Percentiles rank a stretch among this genome's conserved stretches.
Conservation (phyloP, 768 basidiomycete genomes). For the Clitopilus passeckerianus region DNA sequence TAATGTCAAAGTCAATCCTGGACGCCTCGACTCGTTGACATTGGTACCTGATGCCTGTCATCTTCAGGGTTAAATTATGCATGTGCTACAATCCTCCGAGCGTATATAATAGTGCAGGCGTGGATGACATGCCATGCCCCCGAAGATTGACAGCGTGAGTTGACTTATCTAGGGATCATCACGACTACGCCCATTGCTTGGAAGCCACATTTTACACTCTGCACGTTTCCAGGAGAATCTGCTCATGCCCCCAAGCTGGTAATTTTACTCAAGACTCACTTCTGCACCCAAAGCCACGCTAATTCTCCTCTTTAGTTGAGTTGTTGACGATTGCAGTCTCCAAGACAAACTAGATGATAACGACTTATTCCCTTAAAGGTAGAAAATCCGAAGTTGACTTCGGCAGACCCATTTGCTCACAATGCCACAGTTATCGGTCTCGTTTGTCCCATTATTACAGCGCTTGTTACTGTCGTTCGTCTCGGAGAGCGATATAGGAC, state of each 20-base stretch:
- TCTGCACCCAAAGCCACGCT: too few relatives aligned
- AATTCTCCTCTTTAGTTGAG: neutral
- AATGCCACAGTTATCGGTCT: neutral
- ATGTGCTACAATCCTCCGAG: neutral
- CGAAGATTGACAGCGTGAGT: neutral
- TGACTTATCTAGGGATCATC: too few relatives aligned
- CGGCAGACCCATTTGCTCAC: neutral
- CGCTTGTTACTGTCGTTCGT: slow-evolving; percentile 13
- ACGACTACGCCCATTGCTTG: too few relatives aligned
- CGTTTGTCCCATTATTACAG: slow-evolving; percentile 10
- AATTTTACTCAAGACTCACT: neutral
- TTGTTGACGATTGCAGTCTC: neutral
- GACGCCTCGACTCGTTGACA: neutral
- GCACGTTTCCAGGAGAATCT: neutral
- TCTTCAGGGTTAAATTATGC: neutral
- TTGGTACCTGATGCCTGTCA: neutral
- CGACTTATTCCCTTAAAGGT: neutral
- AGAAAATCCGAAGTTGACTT: neutral
- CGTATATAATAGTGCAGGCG: neutral
- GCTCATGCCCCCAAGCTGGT: neutral
- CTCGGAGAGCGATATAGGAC: slow-evolving; percentile 13
- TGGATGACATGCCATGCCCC: neutral
- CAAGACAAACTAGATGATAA: neutral
- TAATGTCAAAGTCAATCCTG: neutral
- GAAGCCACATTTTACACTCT: too few relatives aligned